Conservation (phyloP, 1,284 basidiomycete genomes). For the Salmacisia buchloeana region DNA sequence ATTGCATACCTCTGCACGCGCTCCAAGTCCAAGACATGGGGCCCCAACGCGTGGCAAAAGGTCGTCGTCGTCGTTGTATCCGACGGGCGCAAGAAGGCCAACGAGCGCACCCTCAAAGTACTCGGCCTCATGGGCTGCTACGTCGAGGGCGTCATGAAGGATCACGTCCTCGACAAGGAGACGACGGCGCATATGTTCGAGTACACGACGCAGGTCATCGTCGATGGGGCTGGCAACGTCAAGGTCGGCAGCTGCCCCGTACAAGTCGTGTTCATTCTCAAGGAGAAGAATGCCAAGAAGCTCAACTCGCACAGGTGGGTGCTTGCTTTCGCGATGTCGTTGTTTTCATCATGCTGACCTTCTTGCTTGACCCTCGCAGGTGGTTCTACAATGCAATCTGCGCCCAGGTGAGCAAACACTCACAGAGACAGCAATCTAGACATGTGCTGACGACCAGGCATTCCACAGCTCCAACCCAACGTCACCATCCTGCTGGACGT, state of each 20-base stretch:
- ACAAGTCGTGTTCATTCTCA: conserved; percentile 21
- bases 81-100: conserved; percentile 20
- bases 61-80: conserved; percentile 18
- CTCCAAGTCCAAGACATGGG: conserved; percentile 18
- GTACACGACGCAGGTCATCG: conserved; percentile 18
- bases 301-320: conserved; percentile 46
- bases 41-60: conserved; percentile 17
- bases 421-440: background rate
- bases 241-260: conserved; percentile 15
- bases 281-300: conserved; percentile 35
- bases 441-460: no score
- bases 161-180: conserved; percentile 17
- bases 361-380: no score
- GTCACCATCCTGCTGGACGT: conserved; percentile 86
- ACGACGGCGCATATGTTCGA: conserved; percentile 21
- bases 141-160: conserved; percentile 13
- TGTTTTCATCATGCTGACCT: no score
- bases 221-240: conserved; percentile 12
- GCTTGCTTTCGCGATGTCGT: no score
- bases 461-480: conserved; percentile 63
- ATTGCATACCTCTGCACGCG: conserved; percentile 17
- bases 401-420: background rate
- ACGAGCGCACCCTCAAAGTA: conserved; percentile 17
- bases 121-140: conserved; percentile 16
- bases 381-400: conserved; percentile 8